phyloP scores from a whole-genome alignment of 768 basidiomycete genomes.

The Cyclocybe cylindracea region DNA sequence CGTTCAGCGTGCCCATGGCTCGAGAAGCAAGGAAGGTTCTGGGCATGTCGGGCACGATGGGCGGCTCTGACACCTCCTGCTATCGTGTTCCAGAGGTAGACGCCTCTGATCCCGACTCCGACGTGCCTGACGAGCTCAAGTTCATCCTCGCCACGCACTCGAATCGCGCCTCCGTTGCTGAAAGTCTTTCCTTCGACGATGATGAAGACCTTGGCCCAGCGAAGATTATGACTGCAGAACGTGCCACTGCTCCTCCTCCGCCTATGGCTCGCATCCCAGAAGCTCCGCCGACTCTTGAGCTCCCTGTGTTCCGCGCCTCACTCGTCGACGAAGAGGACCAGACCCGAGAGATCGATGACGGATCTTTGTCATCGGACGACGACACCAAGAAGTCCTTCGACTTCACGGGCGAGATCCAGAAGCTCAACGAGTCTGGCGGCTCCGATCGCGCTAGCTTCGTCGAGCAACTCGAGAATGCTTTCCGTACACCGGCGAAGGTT shows the following conservation, averaged over 20 bases:
- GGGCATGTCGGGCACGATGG: conserved; percentile 69
- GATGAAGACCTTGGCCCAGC: neutral
- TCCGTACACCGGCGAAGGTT: conserved; percentile 73
- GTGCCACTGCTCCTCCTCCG: neutral
- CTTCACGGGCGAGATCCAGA: conserved; percentile 77
- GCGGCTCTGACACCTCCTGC: conserved; percentile 51
- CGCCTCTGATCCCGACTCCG: conserved; percentile 67
- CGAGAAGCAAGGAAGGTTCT: conserved; percentile 56
- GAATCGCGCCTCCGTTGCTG: conserved; percentile 33
- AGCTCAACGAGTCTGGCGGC: conserved; percentile 67
- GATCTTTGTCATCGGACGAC: conserved; percentile 47
- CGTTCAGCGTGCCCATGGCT: conserved; percentile 20
- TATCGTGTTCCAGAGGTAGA: conserved; percentile 48
- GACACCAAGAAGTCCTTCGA: conserved; percentile 83
- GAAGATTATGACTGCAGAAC: neutral
- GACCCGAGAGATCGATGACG: conserved; percentile 36
- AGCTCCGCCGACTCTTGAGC: neutral
- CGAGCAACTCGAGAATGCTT: conserved; percentile 79
- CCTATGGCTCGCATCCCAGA: neutral
- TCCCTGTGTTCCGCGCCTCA: conserved; percentile 28
- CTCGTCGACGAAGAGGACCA: conserved; percentile 27
- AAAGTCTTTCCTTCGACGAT: conserved; percentile 35
- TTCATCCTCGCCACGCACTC: conserved; percentile 49
- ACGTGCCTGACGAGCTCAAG: conserved; percentile 80
- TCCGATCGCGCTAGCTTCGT: conserved; percentile 77